A percentile compares a stretch with the other conserved stretches of the same genome.
Conservation (phyloP, 371 early-diverging fungal genomes). For the Blastocladiella emersonii region DNA sequence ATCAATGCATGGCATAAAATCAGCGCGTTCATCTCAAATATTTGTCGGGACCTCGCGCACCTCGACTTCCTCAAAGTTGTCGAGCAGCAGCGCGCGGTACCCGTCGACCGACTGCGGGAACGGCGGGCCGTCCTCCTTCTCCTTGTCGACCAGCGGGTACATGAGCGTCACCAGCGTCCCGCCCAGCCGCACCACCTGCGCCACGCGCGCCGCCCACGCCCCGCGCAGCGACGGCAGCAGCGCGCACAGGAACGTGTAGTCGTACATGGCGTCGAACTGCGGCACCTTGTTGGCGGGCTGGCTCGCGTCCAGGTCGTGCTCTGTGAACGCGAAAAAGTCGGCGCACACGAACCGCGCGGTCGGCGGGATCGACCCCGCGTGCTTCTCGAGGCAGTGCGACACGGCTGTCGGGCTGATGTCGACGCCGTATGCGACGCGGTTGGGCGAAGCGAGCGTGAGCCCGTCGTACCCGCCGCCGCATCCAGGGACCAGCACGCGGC, state of each 20-base stretch:
- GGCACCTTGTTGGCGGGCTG: too few relatives aligned
- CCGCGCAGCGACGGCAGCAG: slow-evolving; percentile 48
- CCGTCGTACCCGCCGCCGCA: slow-evolving; percentile 74
- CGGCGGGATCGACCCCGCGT: neutral
- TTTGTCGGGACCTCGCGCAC: too few relatives aligned
- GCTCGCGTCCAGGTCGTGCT: neutral
- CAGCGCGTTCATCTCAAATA: too few relatives aligned
- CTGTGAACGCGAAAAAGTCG: slow-evolving; percentile 56
- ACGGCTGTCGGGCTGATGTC: slow-evolving; percentile 55
- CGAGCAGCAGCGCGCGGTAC: slow-evolving; percentile 31
- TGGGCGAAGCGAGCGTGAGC: slow-evolving; percentile 41
- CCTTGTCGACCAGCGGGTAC: slow-evolving; percentile 44
- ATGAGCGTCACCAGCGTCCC: slow-evolving; percentile 69
- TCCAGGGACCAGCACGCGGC: slow-evolving; percentile 62
- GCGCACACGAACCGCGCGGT: slow-evolving; percentile 9
- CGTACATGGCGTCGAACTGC: slow-evolving; percentile 59
- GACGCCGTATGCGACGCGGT: slow-evolving; percentile 45
- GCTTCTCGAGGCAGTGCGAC: slow-evolving; percentile 9
- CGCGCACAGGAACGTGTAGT: slow-evolving; percentile 83
- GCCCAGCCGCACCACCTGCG: slow-evolving; percentile 48
- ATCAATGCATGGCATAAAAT: too few relatives aligned
- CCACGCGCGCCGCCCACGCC: slow-evolving; percentile 55
- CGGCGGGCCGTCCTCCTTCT: slow-evolving; percentile 45
- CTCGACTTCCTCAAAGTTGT: slow-evolving; percentile 40
- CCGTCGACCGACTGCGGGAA: slow-evolving; percentile 14